Evolutionary conservation across 768 basidiomycete species (phyloP).

Genomic region (Cystofilobasidium capitatum): DNA sequence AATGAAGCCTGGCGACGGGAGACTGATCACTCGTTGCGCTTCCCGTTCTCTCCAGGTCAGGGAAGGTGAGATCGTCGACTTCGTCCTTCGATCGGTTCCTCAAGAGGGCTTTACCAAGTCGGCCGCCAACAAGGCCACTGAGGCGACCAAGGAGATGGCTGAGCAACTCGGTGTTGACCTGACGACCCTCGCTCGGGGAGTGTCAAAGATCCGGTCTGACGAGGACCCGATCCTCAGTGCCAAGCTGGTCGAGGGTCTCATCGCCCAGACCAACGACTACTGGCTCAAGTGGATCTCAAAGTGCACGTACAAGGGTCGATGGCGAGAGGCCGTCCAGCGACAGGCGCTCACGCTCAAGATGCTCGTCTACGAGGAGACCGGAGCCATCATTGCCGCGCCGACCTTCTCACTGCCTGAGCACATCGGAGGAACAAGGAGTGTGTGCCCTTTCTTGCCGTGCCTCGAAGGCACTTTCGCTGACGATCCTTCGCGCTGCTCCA

Average conservation of each 20-base stretch:
- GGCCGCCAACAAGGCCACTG: constrained; percentile 39
- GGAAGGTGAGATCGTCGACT: constrained; percentile 86
- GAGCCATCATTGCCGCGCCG: constrained; percentile 82
- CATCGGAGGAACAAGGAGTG: constrained; percentile 78
- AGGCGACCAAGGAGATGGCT: constrained; percentile 42
- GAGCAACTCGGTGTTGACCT: constrained; percentile 45
- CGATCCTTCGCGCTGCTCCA: too few species aligned
- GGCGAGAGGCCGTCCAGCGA: constrained; percentile 90
- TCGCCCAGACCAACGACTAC: constrained; percentile 21
- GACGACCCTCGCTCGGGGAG: constrained; percentile 45
- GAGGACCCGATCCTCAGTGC: constrained; percentile 64
- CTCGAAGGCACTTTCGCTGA: background rate
- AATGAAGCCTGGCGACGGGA: too few species aligned
- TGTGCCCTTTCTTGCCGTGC: background rate
- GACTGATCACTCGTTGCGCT: too few species aligned
- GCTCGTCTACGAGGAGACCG: constrained; percentile 55
- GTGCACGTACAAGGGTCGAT: constrained; percentile 81
- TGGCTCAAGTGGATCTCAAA: constrained; percentile 68
- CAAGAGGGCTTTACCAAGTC: constrained; percentile 27
- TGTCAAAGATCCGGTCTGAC: constrained; percentile 45
- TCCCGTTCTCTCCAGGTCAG: constrained; percentile 44
- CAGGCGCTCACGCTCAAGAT: constrained; percentile 90
- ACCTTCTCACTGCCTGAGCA: constrained; percentile 90
- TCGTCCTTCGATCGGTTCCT: constrained; percentile 40
- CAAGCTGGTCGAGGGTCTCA: constrained; percentile 1